Percentiles rank a stretch among this genome's conserved stretches.
These are phyloP conservation scores for Spencermartinsiella europaea DNA, from an alignment of 805 yeast genomes.

Conservation along the genomic window DNA sequence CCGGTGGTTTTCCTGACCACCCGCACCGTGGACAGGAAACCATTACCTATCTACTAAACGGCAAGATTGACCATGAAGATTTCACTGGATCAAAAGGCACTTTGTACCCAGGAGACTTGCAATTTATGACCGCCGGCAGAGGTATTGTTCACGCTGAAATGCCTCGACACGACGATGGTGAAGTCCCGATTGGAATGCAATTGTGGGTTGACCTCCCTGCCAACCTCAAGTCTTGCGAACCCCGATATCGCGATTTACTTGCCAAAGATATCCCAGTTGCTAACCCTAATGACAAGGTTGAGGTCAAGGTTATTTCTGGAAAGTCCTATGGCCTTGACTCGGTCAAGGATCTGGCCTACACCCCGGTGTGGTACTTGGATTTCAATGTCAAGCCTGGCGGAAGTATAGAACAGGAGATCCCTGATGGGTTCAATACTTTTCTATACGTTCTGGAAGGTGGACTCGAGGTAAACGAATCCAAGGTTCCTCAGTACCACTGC, in stretches of 20 bases:
- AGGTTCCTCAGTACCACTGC: slow-evolving; percentile 43
- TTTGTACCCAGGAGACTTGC: slow-evolving; percentile 73
- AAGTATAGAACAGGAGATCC: slow-evolving; percentile 52
- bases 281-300: slow-evolving; percentile 56
- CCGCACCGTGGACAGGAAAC: slow-evolving; percentile 82
- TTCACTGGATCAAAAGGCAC: slow-evolving; percentile 77
- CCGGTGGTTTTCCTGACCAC: slow-evolving; percentile 75
- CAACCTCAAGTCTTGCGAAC: slow-evolving; percentile 54
- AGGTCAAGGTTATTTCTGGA: slow-evolving; percentile 72
- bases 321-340: slow-evolving; percentile 71
- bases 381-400: slow-evolving; percentile 63
- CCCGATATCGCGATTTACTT: slow-evolving; percentile 71
- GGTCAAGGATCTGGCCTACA: slow-evolving; percentile 68
- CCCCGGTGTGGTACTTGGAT: slow-evolving; percentile 73
- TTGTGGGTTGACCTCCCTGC: slow-evolving; percentile 81
- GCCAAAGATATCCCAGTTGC: slow-evolving; percentile 66
- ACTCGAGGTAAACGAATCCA: slow-evolving; percentile 39
- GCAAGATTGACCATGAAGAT: slow-evolving; percentile 73
- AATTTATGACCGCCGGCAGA: slow-evolving; percentile 88
- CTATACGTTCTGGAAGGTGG: slow-evolving; percentile 62
- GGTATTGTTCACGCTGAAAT: slow-evolving; percentile 84
- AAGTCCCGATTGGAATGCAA: slow-evolving; percentile 61
- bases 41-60: slow-evolving; percentile 57
- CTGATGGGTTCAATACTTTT: slow-evolving; percentile 60
- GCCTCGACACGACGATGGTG: slow-evolving; percentile 51